Percentiles rank a stretch among this genome's conserved stretches.
Evolutionary conservation across 2,329 filamentous ascomycete species (phyloP).

Genomic region (Fusarium duplospermum): DNA sequence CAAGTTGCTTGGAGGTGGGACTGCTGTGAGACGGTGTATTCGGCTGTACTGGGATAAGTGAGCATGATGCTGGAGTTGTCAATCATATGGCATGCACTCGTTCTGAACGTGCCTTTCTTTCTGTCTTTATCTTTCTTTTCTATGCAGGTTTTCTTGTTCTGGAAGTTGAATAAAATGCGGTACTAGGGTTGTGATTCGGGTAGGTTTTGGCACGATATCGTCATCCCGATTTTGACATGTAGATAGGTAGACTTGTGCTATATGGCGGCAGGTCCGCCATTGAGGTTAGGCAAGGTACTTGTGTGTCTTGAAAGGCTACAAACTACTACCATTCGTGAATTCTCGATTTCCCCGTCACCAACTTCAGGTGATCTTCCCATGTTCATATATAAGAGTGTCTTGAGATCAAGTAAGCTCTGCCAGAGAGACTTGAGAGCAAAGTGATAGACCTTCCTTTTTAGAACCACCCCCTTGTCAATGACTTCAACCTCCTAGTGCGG

Average conservation of each 20-base stretch:
- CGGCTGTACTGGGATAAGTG: background rate
- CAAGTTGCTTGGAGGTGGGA: background rate
- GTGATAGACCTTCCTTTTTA: background rate
- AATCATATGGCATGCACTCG: too few relatives aligned
- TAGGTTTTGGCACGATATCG: background rate
- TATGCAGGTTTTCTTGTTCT: too few relatives aligned
- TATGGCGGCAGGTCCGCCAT: background rate
- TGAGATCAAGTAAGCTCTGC: background rate
- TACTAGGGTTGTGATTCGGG: too few relatives aligned
- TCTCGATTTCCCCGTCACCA: too few relatives aligned
- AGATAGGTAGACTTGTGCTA: background rate
- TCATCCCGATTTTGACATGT: background rate
- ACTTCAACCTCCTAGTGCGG: background rate
- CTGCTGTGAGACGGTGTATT: background rate
- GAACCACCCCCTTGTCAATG: background rate
- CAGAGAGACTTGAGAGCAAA: background rate
- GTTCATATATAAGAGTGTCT: background rate
- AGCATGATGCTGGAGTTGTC: background rate
- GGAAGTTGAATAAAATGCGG: too few relatives aligned
- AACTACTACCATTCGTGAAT: too few relatives aligned
- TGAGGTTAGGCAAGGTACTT: background rate
- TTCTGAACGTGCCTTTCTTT: too few relatives aligned
- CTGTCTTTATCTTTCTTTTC: too few relatives aligned
- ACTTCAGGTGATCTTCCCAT: background rate
- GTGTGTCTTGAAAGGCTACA: too few relatives aligned